Base-by-base conservation (phyloP, 352 stramenopile genomes). In the Phytophthora pistaciae region DNA sequence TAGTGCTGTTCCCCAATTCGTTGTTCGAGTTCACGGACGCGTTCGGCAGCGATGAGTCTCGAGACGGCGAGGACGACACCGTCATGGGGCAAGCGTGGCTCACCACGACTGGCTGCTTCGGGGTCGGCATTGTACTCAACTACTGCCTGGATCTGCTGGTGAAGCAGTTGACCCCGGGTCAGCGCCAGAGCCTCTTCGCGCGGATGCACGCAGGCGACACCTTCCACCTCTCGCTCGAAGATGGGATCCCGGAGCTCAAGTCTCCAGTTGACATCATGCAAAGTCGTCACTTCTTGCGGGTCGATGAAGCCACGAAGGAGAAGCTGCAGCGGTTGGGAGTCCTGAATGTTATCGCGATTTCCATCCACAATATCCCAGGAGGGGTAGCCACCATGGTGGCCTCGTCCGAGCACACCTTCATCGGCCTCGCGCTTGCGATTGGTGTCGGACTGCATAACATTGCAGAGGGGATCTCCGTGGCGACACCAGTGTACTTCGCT, bases 361-460 rank as follows among this genome's bases (percentile, higher is more conserved):
- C 73, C 10, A 75, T 99, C 59, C 97, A 99, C 85, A 99, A 99
- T 74, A 96, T 99, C 54, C 97, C 97, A 5, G 96, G 99, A 75
- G 96, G 97, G 27, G 87, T 99, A 23, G 96, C 96, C 2, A 99
- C 96, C 1, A 99, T 98, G 72, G 93, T 98, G 29, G 94, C 87
- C 0, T 87, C 93, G 14, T 75, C 98, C 4, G 80, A 94, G 29
- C 91, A 98, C 71, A 91, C 94, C 7, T 81, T 72, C 23, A 88
- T 98, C 10, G 97, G 95, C n/a, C 56, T 90, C 20, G 83, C 93
- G 13, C 82, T 99, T 10, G 95, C 95, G 3, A 84, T 99, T 36
- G 96, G 91, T 25, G 98, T 99, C 66, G 94, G 83, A 0, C 93
- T 99, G 42, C 96, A 99, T 77, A 99, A 99, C 68, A 96, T 99